Evolutionary conservation across 495 filamentous ascomycete genomes (phyloP), one percentile per base, ranked within the genome.

Genomic region (Bacidia rubella): DNA sequence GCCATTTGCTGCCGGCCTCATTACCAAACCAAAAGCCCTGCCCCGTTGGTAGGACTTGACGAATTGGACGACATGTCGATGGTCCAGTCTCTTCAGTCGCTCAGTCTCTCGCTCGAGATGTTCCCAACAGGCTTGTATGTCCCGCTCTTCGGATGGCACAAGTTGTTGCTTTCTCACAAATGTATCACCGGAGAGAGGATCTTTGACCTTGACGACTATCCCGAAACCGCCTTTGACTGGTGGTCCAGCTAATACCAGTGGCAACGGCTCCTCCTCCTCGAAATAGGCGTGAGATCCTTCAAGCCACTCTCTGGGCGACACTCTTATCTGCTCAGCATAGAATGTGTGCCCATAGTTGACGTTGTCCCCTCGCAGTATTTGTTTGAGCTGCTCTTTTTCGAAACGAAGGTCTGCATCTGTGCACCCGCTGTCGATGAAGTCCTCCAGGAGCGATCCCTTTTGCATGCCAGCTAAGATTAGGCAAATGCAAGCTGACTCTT

Each of bases 51-150:
- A 55, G 2, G 56, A 55, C 22, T 52, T 55, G n/a, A 58, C 47
- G 21, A 55, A 41, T 26, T 58, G 26, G 19, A 58, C 39, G 29
- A 58, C 26, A 46, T 58, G 56, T n/a, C 32, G 35, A 26, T 58
- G 52, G 21, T 32, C 23, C 12, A 58, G 47, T 20, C 25, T 26
- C 24, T 46, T 58, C 25, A 58, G 40, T 19, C 47, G 19, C 25
- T 2, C 0, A 19, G 43, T 55, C 29, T 58, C 56, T 2, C 19
- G n/a, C 40, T 47, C 23, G 20, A 54, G 10, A 40, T 58, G 47
- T n/a, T 58, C 26, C 22, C 51, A 26, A 11, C 15, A 32, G 7
- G 4, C 23, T 20, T 2, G 11, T 20, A 40, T 32, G 3, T 5
- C n/a, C 15, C 48, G 51, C 25, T 53, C 43, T 23, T 54, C 52